Evolutionary conservation across 768 basidiomycete genomes (phyloP).

Genomic region (Austroboletus festivus): DNA sequence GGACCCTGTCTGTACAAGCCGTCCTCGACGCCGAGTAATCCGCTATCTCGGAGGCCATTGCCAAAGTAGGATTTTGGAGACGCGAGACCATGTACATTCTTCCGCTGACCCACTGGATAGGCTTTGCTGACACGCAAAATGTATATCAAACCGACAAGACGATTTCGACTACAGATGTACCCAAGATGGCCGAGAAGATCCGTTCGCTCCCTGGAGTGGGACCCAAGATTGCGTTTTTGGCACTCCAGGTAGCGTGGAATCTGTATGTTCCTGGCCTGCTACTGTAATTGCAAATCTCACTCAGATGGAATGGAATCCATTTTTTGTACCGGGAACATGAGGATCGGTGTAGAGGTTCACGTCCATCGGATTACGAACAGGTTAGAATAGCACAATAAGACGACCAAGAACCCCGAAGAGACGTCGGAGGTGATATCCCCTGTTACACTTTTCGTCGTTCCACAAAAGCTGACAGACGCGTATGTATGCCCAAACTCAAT

Average conservation of each 20-base stretch:
- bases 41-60: too few species aligned
- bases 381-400: conserved; percentile 85
- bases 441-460: too few species aligned
- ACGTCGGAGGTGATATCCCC: conserved; percentile 61
- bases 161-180: too few species aligned
- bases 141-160: too few species aligned
- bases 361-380: conserved; percentile 94
- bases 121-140: too few species aligned
- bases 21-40: too few species aligned
- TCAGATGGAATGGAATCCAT: too few species aligned
- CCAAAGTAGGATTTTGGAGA: too few species aligned
- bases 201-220: conserved; percentile 90
- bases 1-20: too few species aligned
- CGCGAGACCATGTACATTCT: too few species aligned
- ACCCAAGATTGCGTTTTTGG: conserved; percentile 93
- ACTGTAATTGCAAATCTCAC: too few species aligned
- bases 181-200: conserved; percentile 83
- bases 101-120: too few species aligned
- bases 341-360: conserved; percentile 95
- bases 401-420: conserved; percentile 83
- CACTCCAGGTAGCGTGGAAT: conserved; percentile 82
- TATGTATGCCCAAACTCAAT: conserved; percentile 57
- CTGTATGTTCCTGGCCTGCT: conserved; percentile 45
- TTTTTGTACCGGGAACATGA: conserved; percentile 62
- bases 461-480: background rate